Percentiles rank a stretch among this genome's conserved stretches.
Evolutionary conservation across 2,329 filamentous ascomycete genomes (phyloP).

Genomic region (Verticillium isaacii): DNA sequence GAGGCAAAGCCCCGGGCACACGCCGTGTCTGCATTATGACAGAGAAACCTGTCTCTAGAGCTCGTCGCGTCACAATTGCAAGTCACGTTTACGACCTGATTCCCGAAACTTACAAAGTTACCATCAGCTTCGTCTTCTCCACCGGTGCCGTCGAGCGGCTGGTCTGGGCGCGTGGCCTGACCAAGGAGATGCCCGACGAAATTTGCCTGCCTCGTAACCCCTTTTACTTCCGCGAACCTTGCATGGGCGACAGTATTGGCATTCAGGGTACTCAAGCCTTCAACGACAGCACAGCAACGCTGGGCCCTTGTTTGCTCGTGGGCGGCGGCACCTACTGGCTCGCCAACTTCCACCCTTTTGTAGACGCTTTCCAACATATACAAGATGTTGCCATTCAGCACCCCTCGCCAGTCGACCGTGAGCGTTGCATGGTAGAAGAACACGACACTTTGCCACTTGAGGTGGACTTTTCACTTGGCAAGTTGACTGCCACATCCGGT

Average conservation of each 20-base stretch:
- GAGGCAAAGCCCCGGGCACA: conserved; percentile 27
- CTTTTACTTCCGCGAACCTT: conserved; percentile 34
- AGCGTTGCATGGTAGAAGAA: conserved; percentile 24
- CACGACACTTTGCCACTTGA: conserved; percentile 30
- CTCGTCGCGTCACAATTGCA: conserved; percentile 32
- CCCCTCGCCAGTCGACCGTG: conserved; percentile 34
- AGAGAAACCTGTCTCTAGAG: conserved; percentile 23
- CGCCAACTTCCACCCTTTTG: conserved; percentile 38
- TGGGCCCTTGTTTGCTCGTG: conserved; percentile 34
- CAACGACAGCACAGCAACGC: conserved; percentile 33
- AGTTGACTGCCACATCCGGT: conserved; percentile 33
- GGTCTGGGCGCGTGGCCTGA: conserved; percentile 34
- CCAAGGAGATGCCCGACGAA: conserved; percentile 31
- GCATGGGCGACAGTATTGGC: conserved; percentile 42
- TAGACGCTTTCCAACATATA: conserved; percentile 25
- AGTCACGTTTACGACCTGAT: conserved; percentile 36
- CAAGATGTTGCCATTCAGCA: conserved; percentile 29
- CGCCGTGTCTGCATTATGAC: conserved; percentile 38
- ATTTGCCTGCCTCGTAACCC: conserved; percentile 36
- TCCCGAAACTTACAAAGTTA: conserved; percentile 23
- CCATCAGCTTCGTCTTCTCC: conserved; percentile 31
- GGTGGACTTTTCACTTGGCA: conserved; percentile 26
- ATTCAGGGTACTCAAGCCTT: conserved; percentile 21
- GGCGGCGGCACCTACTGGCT: conserved; percentile 35
- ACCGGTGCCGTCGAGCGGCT: conserved; percentile 29